phyloP scores from a whole-genome alignment of 371 early-diverging fungal species.

The Actinomortierella wolfii region DNA sequence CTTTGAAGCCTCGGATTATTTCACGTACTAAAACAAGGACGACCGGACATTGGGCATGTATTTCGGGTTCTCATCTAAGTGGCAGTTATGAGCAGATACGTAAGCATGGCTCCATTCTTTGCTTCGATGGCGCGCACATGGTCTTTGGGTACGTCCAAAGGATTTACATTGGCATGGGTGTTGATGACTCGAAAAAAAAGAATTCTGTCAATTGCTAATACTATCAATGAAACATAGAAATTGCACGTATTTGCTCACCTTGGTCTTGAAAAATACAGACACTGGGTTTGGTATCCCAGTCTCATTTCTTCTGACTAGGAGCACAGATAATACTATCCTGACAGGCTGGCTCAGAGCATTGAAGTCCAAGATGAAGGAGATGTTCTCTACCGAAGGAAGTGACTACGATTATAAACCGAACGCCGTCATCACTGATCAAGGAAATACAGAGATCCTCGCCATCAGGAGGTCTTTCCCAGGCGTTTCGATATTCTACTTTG shows the following conservation, averaged over 20 bases:
- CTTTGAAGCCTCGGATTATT: slow-evolving; percentile 2
- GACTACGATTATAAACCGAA: slow-evolving; percentile 13
- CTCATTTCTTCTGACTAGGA: slow-evolving; percentile 16
- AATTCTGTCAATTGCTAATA: too few relatives aligned
- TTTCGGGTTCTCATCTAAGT: slow-evolving; percentile 16
- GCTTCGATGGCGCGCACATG: slow-evolving; percentile 20
- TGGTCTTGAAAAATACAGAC: slow-evolving; percentile 15
- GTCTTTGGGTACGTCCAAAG: slow-evolving; percentile 8
- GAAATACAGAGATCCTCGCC: slow-evolving; percentile 12
- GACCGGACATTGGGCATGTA: slow-evolving; percentile 9
- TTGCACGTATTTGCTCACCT: slow-evolving; percentile 5
- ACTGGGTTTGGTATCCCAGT: slow-evolving; percentile 22
- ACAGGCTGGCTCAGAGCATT: slow-evolving; percentile 8
- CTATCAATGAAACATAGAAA: too few relatives aligned
- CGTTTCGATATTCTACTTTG: slow-evolving; percentile 12
- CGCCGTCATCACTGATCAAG: slow-evolving; percentile 22
- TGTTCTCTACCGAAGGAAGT: slow-evolving; percentile 7
- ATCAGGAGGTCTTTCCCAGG: slow-evolving; percentile 14
- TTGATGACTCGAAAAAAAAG: too few relatives aligned
- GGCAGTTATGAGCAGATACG: slow-evolving; percentile 16
- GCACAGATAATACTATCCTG: background rate
- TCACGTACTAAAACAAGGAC: slow-evolving; percentile 11
- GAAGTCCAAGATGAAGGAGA: slow-evolving; percentile 12
- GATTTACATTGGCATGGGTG: too few relatives aligned
- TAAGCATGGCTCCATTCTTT: slow-evolving; percentile 3